phyloP scores from a whole-genome alignment of 306 rosid genomes.

The Casuarina cunninghamiana region DNA sequence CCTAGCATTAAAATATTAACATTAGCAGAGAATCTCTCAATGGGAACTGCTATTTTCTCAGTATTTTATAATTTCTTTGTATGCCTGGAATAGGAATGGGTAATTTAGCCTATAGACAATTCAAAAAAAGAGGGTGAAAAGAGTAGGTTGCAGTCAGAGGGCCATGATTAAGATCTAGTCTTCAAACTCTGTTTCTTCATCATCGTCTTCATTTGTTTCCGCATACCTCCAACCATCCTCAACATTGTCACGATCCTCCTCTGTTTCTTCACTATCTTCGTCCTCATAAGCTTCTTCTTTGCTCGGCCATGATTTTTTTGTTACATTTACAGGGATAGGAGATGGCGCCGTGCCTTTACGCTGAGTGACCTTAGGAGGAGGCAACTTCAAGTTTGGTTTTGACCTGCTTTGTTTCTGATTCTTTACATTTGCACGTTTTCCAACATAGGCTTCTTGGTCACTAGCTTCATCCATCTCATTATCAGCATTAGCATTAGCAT shows the following conservation, averaged over 20 bases:
- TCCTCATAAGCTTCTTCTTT: conserved; percentile 72
- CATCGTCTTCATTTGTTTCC: conserved; percentile 79
- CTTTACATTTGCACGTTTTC: conserved; percentile 60
- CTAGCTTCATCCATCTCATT: conserved; percentile 90
- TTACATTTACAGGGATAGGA: conserved; percentile 40
- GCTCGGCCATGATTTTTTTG: conserved; percentile 75
- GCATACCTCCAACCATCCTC: conserved; percentile 91
- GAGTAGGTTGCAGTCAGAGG: neutral
- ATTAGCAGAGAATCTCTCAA: neutral
- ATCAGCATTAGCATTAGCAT: conserved; percentile 58
- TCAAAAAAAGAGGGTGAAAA: conserved; percentile 5
- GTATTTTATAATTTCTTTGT: neutral
- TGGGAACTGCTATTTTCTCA: neutral
- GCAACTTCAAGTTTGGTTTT: conserved; percentile 70
- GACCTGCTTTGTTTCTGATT: conserved; percentile 70
- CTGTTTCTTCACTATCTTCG: conserved; percentile 98
- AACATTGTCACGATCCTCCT: conserved; percentile 88
- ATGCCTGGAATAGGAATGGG: neutral
- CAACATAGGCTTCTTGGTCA: conserved; percentile 75
- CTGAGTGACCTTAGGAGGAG: conserved; percentile 57
- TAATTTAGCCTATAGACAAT: neutral
- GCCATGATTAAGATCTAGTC: conserved; percentile 42
- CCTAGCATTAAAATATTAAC: neutral
- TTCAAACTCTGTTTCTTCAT: conserved; percentile 94
- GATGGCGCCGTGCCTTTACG: conserved; percentile 64